Evolutionary conservation across 2,329 filamentous ascomycete genomes (phyloP).

Genomic region (Monilinia polystroma): DNA sequence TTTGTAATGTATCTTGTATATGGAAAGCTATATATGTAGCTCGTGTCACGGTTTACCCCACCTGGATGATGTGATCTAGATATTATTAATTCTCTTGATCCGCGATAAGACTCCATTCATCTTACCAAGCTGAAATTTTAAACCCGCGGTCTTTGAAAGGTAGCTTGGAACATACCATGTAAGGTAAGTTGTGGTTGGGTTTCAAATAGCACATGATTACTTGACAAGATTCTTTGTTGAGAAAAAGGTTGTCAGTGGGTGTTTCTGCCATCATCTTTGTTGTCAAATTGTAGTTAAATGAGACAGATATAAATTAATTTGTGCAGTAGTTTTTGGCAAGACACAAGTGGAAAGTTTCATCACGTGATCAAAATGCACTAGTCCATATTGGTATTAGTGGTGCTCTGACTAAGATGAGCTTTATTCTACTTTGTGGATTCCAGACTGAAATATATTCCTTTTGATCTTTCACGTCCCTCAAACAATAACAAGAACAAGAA

Average conservation of each 20-base stretch:
- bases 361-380: background rate
- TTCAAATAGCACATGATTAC: background rate
- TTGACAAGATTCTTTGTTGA: background rate
- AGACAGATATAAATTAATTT: background rate
- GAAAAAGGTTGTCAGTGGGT: background rate
- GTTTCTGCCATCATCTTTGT: background rate
- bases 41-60: background rate
- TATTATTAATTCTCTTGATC: background rate
- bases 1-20: slow-evolving; percentile 14
- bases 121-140: background rate
- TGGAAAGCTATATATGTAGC: too few relatives aligned
- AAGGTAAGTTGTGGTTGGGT: background rate
- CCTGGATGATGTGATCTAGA: background rate
- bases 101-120: background rate
- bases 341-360: fast-evolving
- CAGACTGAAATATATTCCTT: slow-evolving; percentile 12
- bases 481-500: background rate
- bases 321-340: background rate
- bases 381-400: background rate
- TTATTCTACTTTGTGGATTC: slow-evolving; percentile 6
- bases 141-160: background rate
- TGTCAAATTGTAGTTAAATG: background rate
- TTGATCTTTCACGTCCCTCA: background rate
- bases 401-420: background rate
- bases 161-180: background rate